A percentile compares a stretch with the other conserved stretches of the same genome.
phyloP scores from a whole-genome alignment of 331 rosid genomes.

The Ulmus americana region DNA sequence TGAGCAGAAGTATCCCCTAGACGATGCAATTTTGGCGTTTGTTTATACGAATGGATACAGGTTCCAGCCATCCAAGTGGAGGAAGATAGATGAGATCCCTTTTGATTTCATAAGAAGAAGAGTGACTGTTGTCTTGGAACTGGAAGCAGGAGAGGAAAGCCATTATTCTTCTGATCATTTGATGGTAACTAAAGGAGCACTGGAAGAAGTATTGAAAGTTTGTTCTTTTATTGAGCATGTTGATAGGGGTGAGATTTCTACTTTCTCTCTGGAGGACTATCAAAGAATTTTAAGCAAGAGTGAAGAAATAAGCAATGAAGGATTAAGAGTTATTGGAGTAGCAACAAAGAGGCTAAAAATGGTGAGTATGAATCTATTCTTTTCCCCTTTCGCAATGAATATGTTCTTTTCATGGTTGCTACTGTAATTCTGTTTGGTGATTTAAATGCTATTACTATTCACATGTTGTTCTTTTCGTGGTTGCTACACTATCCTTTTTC shows the following conservation, averaged over 20 bases:
- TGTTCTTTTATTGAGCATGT: slow-evolving; percentile 56
- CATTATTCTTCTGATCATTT: slow-evolving; percentile 31
- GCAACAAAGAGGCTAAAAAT: slow-evolving; percentile 56
- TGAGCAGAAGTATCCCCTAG: slow-evolving; percentile 83
- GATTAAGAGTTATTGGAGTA: slow-evolving; percentile 64
- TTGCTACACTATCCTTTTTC: too few species aligned
- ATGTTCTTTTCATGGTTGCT: too few species aligned
- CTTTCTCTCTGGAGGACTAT: slow-evolving; percentile 38
- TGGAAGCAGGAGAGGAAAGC: slow-evolving; percentile 28
- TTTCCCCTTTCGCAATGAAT: background rate
- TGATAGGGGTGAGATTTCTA: slow-evolving; percentile 24
- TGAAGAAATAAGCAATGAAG: slow-evolving; percentile 66
- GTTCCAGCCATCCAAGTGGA: slow-evolving; percentile 78
- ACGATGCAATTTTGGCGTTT: slow-evolving; percentile 67
- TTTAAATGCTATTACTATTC: too few species aligned
- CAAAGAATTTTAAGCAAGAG: slow-evolving; percentile 44
- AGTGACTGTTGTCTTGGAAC: slow-evolving; percentile 67
- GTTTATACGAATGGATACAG: slow-evolving; percentile 70
- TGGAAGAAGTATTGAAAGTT: slow-evolving; percentile 62
- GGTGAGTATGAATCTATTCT: slow-evolving; percentile 31
- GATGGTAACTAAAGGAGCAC: slow-evolving; percentile 77
- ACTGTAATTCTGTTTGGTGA: too few species aligned
- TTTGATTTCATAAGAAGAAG: slow-evolving; percentile 78
- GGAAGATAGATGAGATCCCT: slow-evolving; percentile 65
- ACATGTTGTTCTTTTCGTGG: too few species aligned